Evolutionary conservation across 73 alveolate species (phyloP).

Genomic region (Symbiodinium natans): DNA sequence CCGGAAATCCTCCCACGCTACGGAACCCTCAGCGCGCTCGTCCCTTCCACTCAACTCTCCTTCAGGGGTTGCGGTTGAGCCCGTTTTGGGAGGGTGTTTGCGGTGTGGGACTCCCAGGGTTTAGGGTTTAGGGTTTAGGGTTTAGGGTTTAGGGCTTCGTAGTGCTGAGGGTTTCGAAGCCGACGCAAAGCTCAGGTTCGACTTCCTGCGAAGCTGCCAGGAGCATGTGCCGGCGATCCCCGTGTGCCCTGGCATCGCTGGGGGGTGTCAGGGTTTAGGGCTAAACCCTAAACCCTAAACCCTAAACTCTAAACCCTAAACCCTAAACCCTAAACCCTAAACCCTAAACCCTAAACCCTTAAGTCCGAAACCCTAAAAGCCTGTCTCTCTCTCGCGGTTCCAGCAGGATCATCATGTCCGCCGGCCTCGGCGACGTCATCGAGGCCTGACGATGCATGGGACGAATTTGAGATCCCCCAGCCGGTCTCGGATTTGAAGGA

Average conservation of each 20-base stretch:
- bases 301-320: not conserved
- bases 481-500: too few species aligned
- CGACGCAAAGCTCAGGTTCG: constrained; percentile 7
- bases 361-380: not conserved
- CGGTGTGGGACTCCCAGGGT: too few species aligned
- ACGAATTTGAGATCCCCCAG: too few species aligned
- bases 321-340: not conserved
- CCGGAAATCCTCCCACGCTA: too few species aligned
- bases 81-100: too few species aligned
- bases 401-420: constrained; percentile 76
- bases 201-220: constrained; percentile 64
- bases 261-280: not conserved
- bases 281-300: not conserved
- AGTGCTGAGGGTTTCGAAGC: too few species aligned
- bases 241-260: not conserved
- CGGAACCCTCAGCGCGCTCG: too few species aligned
- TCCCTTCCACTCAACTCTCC: too few species aligned
- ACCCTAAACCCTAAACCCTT: not conserved
- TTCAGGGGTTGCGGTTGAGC: too few species aligned
- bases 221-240: constrained; percentile 65
- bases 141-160: too few species aligned
- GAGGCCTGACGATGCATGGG: constrained; percentile 27
- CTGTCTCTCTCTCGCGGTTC: too few species aligned
- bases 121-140: too few species aligned
- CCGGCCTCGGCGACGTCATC: constrained; percentile 83